Evolutionary conservation across 306 rosid species (phyloP).

Genomic region (Cucurbita maxima): DNA sequence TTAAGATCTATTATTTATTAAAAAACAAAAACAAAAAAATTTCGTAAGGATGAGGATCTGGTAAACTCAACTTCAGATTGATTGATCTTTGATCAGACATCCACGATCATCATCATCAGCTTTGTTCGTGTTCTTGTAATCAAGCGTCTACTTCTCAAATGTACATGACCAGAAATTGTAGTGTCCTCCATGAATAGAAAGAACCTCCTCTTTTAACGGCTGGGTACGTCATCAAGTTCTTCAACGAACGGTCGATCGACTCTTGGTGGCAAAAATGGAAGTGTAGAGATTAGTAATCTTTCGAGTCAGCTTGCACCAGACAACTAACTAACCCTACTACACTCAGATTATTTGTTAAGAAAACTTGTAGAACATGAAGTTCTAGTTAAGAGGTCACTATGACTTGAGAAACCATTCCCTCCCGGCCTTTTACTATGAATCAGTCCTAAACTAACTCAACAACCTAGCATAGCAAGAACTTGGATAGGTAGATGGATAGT

Average conservation of each 20-base stretch:
- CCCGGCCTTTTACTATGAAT: neutral
- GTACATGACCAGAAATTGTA: no score
- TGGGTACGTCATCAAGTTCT: conserved; percentile 68
- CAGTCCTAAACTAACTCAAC: neutral
- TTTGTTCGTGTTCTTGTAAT: no score
- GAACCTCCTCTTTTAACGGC: conserved; percentile 31
- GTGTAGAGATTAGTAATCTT: neutral
- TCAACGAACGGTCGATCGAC: conserved; percentile 50
- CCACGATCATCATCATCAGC: no score
- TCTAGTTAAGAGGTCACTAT: neutral
- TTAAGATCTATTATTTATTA: no score
- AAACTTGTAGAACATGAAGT: neutral
- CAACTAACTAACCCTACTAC: neutral
- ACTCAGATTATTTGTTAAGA: neutral
- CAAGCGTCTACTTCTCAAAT: no score
- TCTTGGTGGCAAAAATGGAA: conserved; percentile 33
- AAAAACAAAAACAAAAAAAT: no score
- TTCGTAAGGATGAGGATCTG: no score
- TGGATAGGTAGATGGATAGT: neutral
- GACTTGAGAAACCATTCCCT: neutral
- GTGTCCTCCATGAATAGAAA: conserved; percentile 60
- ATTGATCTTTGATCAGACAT: no score
- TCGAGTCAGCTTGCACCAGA: neutral
- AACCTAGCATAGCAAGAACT: neutral
- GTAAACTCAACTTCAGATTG: no score